Base-by-base conservation (phyloP, 352 stramenopile genomes). In the Globisporangium alternatum region DNA sequence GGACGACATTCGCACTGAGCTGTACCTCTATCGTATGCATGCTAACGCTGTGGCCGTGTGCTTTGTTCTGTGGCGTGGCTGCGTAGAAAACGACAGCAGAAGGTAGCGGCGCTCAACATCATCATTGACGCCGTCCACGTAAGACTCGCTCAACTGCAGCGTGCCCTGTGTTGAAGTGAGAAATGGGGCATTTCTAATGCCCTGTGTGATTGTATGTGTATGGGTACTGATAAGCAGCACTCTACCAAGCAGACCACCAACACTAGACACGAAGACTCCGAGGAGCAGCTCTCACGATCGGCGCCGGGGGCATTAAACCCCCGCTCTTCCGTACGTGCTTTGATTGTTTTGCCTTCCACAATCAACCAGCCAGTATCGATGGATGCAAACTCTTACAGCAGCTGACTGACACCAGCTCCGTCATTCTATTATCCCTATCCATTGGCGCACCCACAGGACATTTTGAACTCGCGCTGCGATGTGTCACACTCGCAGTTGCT, bases 401-500 rank as follows among this genome's bases (percentile, higher is more conserved):
- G 7, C 33, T 39, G 33, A 39, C 33, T 39, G 33, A 8, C 33
- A n/a, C 13, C 28, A 8, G 9, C 25, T 22, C 13, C 13, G 6
- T 41, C 8, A 25, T 28, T 28, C 25, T 28, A 28, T 15, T 56
- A 12, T 33, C 35, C 19, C 28, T 44, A 7, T 19, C 19, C 4
- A 25, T 44, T 22, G 19, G 31, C 4, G 6, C 37, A 17, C 22
- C 43, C 54, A 41, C 68, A 91, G 77, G 64, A 79, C 12, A 88
- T 91, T 13, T 71, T 91, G 47, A 91, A 91, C 66, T 88, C 83
- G 8, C 76, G 80, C 8, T 83, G 76, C 57, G 76, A 91, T 55
- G 37, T 81, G 41, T 72, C 77, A 12, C 81, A 83, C 39, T 83
- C 74, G 30, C 72, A 89, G 25, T 67, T 91, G 33, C 70, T 91